A percentile compares a stretch with the other conserved stretches of the same genome.
These are phyloP conservation scores for Salix dunnii DNA, from an alignment of 345 rosid genomes.

Conservation along the genomic window DNA sequence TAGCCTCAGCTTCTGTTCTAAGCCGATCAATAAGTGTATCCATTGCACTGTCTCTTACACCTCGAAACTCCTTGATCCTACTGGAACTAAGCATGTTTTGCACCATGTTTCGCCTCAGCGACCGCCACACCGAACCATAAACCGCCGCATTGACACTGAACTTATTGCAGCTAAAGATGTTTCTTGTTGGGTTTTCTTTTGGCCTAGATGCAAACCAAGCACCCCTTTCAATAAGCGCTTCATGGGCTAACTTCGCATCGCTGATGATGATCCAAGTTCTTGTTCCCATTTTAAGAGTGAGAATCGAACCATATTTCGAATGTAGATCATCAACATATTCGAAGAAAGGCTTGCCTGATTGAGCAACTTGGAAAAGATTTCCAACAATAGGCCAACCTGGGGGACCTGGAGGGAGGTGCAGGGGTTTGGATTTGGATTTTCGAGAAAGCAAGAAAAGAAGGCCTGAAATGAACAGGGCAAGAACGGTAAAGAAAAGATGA, in stretches of 20 bases:
- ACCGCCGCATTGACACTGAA: constrained; percentile 85
- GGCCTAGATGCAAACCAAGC: constrained; percentile 65
- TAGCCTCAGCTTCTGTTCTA: constrained; percentile 40
- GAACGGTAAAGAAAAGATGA: constrained; percentile 35
- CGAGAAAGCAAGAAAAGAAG: constrained; percentile 32
- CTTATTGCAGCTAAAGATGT: constrained; percentile 83
- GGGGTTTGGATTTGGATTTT: constrained; percentile 27
- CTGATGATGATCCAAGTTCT: constrained; percentile 63
- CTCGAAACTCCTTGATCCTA: constrained; percentile 57
- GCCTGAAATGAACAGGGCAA: constrained; percentile 34
- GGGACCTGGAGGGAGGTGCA: constrained; percentile 89
- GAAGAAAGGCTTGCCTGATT: constrained; percentile 72
- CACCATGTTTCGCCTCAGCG: constrained; percentile 85
- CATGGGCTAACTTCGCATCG: constrained; percentile 61
- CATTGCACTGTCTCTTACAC: constrained; percentile 53
- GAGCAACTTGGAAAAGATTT: constrained; percentile 72
- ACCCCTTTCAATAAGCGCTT: constrained; percentile 70
- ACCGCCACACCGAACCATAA: constrained; percentile 83
- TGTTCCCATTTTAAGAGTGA: constrained; percentile 79
- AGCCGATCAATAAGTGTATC: constrained; percentile 54
- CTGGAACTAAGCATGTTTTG: constrained; percentile 80
- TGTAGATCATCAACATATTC: constrained; percentile 52
- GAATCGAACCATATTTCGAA: constrained; percentile 56
- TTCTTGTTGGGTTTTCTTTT: constrained; percentile 72
- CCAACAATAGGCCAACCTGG: constrained; percentile 88